phyloP scores from a whole-genome alignment of 805 yeast species.

The Kregervanrija pseudodelftensis region DNA sequence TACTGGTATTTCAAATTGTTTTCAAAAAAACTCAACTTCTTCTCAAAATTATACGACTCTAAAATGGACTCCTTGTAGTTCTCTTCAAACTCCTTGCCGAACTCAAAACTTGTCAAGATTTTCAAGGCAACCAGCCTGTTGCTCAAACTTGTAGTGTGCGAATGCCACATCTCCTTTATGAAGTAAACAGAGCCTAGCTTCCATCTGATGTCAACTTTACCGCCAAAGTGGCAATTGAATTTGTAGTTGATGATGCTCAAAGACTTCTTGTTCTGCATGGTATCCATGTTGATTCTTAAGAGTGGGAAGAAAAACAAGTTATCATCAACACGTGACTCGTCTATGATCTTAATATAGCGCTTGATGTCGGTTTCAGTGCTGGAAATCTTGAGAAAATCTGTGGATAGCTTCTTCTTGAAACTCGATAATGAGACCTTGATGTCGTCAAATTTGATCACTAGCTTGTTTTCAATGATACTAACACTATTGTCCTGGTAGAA shows the following conservation, averaged over 20 bases:
- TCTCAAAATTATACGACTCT: slow-evolving; percentile 31
- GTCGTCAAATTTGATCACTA: slow-evolving; percentile 56
- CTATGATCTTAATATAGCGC: too few species aligned
- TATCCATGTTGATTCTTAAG: slow-evolving; percentile 64
- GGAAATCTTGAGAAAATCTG: slow-evolving; percentile 24
- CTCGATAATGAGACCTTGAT: slow-evolving; percentile 62
- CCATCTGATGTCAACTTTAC: slow-evolving; percentile 89
- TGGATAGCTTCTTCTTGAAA: slow-evolving; percentile 43
- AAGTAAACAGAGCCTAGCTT: slow-evolving; percentile 86
- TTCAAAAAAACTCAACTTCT: slow-evolving; percentile 40
- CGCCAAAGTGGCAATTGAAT: slow-evolving; percentile 73
- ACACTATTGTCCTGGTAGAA: slow-evolving; percentile 40
- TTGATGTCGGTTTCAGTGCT: slow-evolving; percentile 5
- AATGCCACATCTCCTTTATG: slow-evolving; percentile 86
- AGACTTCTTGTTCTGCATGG: slow-evolving; percentile 50
- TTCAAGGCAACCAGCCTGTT: slow-evolving; percentile 44
- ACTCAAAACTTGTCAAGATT: slow-evolving; percentile 27
- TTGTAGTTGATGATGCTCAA: slow-evolving; percentile 51
- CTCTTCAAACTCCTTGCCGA: slow-evolving; percentile 26
- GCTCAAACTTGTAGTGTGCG: slow-evolving; percentile 68
- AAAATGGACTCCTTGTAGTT: slow-evolving; percentile 28
- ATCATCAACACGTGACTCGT: slow-evolving; percentile 48
- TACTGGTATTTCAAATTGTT: slow-evolving; percentile 45
- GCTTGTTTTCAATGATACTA: slow-evolving; percentile 42
- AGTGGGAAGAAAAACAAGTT: slow-evolving; percentile 75